phyloP scores from a whole-genome alignment of 1,284 basidiomycete genomes.

The Vanrija humicola region DNA sequence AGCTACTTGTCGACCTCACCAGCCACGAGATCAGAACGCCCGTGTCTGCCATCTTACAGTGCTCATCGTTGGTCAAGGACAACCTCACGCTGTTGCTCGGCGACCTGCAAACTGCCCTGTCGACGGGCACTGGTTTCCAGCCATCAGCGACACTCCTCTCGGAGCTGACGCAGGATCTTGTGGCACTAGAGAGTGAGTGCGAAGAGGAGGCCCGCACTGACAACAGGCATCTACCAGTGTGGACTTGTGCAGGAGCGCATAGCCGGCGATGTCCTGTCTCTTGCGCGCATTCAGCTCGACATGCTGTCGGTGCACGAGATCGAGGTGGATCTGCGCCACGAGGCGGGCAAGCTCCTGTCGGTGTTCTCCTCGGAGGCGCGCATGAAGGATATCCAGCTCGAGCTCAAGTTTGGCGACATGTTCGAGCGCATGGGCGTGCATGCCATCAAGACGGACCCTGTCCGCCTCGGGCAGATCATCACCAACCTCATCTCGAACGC shows the following conservation, averaged over 20 bases:
- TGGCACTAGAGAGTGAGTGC: slow-evolving; percentile 28
- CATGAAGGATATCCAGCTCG: slow-evolving; percentile 32
- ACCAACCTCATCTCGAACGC: slow-evolving; percentile 30
- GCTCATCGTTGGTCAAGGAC: slow-evolving; percentile 44
- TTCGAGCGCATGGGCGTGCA: slow-evolving; percentile 20
- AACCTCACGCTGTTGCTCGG: slow-evolving; percentile 37
- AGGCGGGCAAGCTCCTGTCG: slow-evolving; percentile 36
- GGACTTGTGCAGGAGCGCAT: slow-evolving; percentile 48
- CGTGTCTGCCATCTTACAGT: slow-evolving; percentile 45
- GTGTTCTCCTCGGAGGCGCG: slow-evolving; percentile 35
- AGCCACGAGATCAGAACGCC: slow-evolving; percentile 47
- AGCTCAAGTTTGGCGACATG: slow-evolving; percentile 26
- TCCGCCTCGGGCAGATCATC: slow-evolving; percentile 41
- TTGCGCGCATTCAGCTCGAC: slow-evolving; percentile 45
- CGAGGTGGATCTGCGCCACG: slow-evolving; percentile 40
- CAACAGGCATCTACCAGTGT: slow-evolving; percentile 30
- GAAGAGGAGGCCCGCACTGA: slow-evolving; percentile 11
- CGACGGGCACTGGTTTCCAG: slow-evolving; percentile 24
- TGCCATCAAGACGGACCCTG: slow-evolving; percentile 39
- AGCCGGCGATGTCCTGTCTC: slow-evolving; percentile 46
- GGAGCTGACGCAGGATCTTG: slow-evolving; percentile 47
- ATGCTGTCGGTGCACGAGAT: slow-evolving; percentile 32
- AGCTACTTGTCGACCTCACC: slow-evolving; percentile 46
- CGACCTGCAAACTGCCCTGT: slow-evolving; percentile 26
- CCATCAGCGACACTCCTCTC: slow-evolving; percentile 37